Percentiles rank a stretch among this genome's conserved stretches.
Conservation (phyloP, 1,284 basidiomycete species). For the Psilocybe mexicana region DNA sequence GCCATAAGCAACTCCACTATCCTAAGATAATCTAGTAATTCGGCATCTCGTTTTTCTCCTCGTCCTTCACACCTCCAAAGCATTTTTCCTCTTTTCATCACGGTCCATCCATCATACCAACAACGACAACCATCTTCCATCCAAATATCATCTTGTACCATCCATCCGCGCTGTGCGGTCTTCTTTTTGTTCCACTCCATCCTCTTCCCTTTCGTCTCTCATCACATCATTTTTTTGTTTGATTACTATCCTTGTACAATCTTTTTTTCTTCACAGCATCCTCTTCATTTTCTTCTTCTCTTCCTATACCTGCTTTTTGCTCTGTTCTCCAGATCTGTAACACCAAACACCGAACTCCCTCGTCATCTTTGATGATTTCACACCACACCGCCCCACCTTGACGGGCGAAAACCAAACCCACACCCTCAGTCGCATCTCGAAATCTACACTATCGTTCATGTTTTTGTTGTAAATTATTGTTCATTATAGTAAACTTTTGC, state of each 20-base stretch:
- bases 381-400: too few relatives aligned
- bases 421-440: background rate
- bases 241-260: background rate
- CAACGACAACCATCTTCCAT: background rate
- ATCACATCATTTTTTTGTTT: background rate
- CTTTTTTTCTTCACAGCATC: constrained; percentile 1
- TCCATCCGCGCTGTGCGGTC: constrained; percentile 4
- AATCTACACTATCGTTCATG: background rate
- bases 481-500: too few relatives aligned
- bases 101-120: background rate
- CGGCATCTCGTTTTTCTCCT: background rate
- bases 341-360: background rate
- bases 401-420: too few relatives aligned
- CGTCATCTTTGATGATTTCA: background rate
- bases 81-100: background rate
- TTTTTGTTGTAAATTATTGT: too few relatives aligned
- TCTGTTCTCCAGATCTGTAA: background rate
- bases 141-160: constrained; percentile 1
- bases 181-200: background rate
- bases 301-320: background rate
- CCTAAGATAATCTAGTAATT: background rate
- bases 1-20: background rate
- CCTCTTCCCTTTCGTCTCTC: background rate
- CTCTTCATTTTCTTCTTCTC: background rate
- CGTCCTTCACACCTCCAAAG: background rate